Evolutionary conservation across 2,329 filamentous ascomycete genomes (phyloP), one percentile per base, ranked within the genome.

Genomic region (Colletotrichum cuscutae): DNA sequence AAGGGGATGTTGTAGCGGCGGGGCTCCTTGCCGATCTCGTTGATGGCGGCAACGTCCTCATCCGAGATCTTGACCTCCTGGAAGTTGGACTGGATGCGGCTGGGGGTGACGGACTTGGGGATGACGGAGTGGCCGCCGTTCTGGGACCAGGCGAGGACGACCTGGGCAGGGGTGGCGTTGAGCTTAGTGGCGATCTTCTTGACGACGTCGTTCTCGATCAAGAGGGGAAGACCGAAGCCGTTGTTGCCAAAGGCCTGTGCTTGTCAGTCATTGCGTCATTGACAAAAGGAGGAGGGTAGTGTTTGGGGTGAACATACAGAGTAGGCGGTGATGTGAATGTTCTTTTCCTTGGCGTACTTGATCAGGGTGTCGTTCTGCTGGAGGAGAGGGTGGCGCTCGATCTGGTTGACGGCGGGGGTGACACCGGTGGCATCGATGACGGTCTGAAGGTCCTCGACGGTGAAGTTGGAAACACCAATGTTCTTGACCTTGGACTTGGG

Each of bases 381-480:
- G 80, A 90, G 86, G 79, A 90, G 90, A 53, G 91, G 91, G 84
- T 93, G 91, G 46, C 92, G 88, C 82, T 93, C 91, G 78, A 92
- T 82, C 82, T 94, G 92, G 87, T 93, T 93, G 75, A 90, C 90
- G 60, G 90, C 91, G 69, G 85, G 85, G 78, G 84, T 79, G 82
- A 89, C 89, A 77, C 89, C 89, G 76, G 87, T 89, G 69, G 84
- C 89, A 52, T 87, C 84, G 80, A 90, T 86, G 77, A 91, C 78
- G 62, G 85, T 84, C 77, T 91, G 46, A 32, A 57, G 26, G 76
- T 84, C 81, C 81, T 88, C 87, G 80, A 93, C 89, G 78, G 86
- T 88, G 78, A 93, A 94, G 87, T 94, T 94, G 81, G 91, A 93
- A 75, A 94, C 91, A 79, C 92, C 92, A 76, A 94, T 90, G 82